These are phyloP conservation scores for Tuber calosporum DNA, from an alignment of 495 filamentous ascomycete species.

Conservation along the genomic window DNA sequence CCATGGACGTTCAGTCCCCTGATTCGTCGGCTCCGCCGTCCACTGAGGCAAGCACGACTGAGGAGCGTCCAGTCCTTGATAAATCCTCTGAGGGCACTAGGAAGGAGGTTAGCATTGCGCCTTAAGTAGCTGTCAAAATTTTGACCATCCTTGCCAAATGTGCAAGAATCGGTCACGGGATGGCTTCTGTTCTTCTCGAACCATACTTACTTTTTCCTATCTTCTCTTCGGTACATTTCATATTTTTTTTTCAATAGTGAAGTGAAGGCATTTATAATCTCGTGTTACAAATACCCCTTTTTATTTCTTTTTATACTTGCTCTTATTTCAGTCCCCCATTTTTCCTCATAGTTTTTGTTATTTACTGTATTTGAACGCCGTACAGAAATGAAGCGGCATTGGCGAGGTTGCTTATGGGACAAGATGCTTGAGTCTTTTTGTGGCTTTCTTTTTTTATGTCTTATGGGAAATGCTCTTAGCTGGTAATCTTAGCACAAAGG, in stretches of 20 bases:
- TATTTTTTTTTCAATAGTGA: slow-evolving; percentile 27
- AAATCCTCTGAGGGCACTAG: slow-evolving; percentile 19
- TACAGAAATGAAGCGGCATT: slow-evolving; percentile 35
- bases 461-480: slow-evolving; percentile 28
- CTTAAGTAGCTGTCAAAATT: slow-evolving; percentile 13
- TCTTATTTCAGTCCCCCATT: slow-evolving; percentile 9
- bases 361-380: slow-evolving; percentile 33
- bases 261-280: slow-evolving; percentile 38
- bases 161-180: slow-evolving; percentile 12
- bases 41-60: slow-evolving; percentile 44
- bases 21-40: slow-evolving; percentile 49
- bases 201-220: slow-evolving; percentile 29
- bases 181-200: slow-evolving; percentile 16
- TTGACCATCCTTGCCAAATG: not conserved
- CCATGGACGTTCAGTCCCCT: slow-evolving; percentile 46
- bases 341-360: slow-evolving; percentile 9
- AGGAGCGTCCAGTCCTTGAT: slow-evolving; percentile 41
- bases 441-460: slow-evolving; percentile 28
- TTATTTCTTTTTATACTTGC: slow-evolving; percentile 22
- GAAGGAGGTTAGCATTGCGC: slow-evolving; percentile 18
- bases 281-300: slow-evolving; percentile 35
- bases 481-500: slow-evolving; percentile 33
- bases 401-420: slow-evolving; percentile 21
- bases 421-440: slow-evolving; percentile 31
- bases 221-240: slow-evolving; percentile 37